These are phyloP conservation scores for Elongisporangium prolatum DNA, from an alignment of 352 stramenopile genomes.

Conservation along the genomic window DNA sequence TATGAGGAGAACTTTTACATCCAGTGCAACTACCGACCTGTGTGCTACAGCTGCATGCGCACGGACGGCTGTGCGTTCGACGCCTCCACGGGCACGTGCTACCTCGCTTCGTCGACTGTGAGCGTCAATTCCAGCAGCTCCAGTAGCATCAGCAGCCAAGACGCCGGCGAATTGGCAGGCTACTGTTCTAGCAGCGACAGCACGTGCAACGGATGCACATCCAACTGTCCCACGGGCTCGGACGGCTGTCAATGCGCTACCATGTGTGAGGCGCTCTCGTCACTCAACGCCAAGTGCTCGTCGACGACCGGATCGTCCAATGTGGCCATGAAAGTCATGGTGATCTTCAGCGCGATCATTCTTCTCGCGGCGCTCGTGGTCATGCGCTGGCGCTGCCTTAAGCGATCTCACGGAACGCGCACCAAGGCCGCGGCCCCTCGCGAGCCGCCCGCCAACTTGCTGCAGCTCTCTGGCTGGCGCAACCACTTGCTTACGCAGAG, in stretches of 20 bases:
- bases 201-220: neutral
- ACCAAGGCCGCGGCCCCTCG: neutral
- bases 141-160: neutral
- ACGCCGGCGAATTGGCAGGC: neutral
- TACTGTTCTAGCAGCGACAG: neutral
- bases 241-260: neutral
- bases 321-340: neutral
- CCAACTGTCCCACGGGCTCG: neutral
- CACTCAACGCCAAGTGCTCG: neutral
- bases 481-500: neutral
- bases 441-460: neutral
- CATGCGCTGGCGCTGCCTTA: neutral
- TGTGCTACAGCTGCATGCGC: slow-evolving; percentile 1
- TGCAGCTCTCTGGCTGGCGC: neutral
- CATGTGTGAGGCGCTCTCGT: neutral
- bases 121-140: neutral
- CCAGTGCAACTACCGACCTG: neutral
- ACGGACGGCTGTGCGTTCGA: neutral
- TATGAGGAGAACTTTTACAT: neutral
- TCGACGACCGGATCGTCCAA: neutral
- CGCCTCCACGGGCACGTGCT: neutral
- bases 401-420: neutral
- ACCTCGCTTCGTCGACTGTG: neutral
- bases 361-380: neutral
- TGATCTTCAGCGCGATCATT: neutral